Conservation (phyloP, 2,329 filamentous ascomycete genomes). For the Pyricularia pennisetigena region DNA sequence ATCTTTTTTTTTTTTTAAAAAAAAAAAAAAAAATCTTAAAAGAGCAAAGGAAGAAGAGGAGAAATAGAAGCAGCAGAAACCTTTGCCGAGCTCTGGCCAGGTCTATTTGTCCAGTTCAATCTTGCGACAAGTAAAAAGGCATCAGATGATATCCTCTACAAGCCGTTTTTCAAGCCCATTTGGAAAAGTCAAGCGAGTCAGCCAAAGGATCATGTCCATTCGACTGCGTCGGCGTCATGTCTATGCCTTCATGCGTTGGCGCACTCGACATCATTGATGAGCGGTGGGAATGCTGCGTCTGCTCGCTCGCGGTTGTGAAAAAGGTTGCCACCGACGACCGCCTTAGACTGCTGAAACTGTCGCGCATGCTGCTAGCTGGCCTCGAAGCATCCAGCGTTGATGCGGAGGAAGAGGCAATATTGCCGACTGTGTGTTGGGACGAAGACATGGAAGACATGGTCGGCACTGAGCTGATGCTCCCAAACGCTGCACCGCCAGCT, state of each 20-base stretch:
- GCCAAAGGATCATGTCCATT: slow-evolving; percentile 25
- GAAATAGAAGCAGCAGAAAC: neutral
- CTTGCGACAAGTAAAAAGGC: neutral
- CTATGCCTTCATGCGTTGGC: slow-evolving; percentile 45
- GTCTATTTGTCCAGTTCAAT: neutral
- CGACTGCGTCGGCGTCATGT: slow-evolving; percentile 15
- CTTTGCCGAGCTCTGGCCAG: neutral
- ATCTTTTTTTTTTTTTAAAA: too few relatives aligned
- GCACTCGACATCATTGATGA: slow-evolving; percentile 47
- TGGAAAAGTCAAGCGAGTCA: slow-evolving; percentile 39
- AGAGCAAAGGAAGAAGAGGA: neutral
- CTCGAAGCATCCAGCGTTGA: slow-evolving; percentile 22
- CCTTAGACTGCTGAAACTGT: slow-evolving; percentile 51
- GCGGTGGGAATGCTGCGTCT: slow-evolving; percentile 37
- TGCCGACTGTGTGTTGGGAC: slow-evolving; percentile 13
- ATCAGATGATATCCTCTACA: neutral
- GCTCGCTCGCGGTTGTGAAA: slow-evolving; percentile 47
- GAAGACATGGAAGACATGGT: neutral
- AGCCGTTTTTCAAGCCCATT: slow-evolving; percentile 25
- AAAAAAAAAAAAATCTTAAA: too few relatives aligned
- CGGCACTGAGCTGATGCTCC: neutral
- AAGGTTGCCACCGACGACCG: slow-evolving; percentile 58
- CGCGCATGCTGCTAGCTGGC: slow-evolving; percentile 41
- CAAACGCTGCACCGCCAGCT: slow-evolving; percentile 7
- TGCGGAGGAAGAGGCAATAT: slow-evolving; percentile 5